Evolutionary conservation across 148 eudicot genomes (phyloP), one percentile per base, ranked within the genome.

Genomic region (Camellia sinensis): DNA sequence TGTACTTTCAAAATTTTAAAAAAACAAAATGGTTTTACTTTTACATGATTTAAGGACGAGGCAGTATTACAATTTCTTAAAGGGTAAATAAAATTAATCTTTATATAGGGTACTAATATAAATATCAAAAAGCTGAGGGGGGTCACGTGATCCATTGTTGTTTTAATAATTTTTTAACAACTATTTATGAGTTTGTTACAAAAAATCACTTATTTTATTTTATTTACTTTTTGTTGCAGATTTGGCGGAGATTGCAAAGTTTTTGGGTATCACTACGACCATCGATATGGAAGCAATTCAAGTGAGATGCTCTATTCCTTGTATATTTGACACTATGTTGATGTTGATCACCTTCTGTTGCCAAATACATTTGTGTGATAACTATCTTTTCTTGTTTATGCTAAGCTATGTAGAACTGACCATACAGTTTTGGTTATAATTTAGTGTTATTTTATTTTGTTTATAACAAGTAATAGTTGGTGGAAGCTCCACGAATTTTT

Each of bases 241-340:
- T 82, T 90, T 96, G 83, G 98, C 98, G 21, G 99, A 96, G 88
- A 96, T 96, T 53, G 99, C 99, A 7, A 96, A 93, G 85, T 96
- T 96, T 92, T 79, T 96, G 85, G 99, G 98, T 67, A 89, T 96
- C 46, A 96, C 98, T 53, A 87, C 93, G 11, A 91, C 88, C 11
- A 87, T 91, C 60, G 98, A 96, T 80, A 92, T 90, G 66, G 97
- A 93, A 91, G 92, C 88, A 80, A 93, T 96, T 82, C 99, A 93
- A 86, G 98, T 96, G 80, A 85, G 97, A 86, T 60, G 67, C 44
- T 60, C 65, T 62, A 3, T 67, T 59, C 56, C 54, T 59, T 54
- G 59, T 22, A 29, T 17, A 22, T 52, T 44, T 50, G 13, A 19
- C 19, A 21, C 18, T 17, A 67, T 75, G 60, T 67, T 69, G 61